Evolutionary conservation across 2,329 filamentous ascomycete species (phyloP).

Genomic region (Ophiostoma tasmaniense): DNA sequence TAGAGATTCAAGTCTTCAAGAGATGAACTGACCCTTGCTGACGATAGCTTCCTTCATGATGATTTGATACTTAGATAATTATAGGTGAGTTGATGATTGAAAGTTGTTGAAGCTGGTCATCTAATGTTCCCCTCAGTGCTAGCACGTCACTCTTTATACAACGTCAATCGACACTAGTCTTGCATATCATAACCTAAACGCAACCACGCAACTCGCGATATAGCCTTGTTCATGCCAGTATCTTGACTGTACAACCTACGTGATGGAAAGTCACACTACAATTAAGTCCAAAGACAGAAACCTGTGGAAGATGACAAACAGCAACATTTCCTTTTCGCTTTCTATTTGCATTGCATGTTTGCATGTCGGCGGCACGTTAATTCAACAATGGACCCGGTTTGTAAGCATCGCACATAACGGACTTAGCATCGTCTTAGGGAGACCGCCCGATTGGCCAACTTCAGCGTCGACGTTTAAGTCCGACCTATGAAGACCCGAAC

Average conservation of each 20-base stretch:
- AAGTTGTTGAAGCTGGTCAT: not conserved
- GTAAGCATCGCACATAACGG: not conserved
- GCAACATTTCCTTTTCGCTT: too few relatives aligned
- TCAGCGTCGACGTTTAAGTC: too few relatives aligned
- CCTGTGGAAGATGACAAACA: too few relatives aligned
- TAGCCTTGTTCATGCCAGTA: not conserved
- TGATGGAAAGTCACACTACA: not conserved
- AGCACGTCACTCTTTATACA: not conserved
- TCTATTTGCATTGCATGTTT: too few relatives aligned
- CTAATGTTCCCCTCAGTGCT: not conserved
- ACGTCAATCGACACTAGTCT: not conserved
- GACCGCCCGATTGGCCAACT: too few relatives aligned
- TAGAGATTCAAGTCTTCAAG: not conserved
- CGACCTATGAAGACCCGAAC: too few relatives aligned
- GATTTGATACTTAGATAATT: too few relatives aligned
- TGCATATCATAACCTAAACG: not conserved
- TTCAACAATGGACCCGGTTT: not conserved
- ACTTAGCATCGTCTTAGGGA: not conserved
- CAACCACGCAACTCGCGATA: not conserved
- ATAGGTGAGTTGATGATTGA: not conserved
- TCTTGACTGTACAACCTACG: not conserved
- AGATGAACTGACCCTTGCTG: slow-evolving; percentile 8
- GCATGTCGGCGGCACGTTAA: too few relatives aligned
- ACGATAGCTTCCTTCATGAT: slow-evolving; percentile 19
- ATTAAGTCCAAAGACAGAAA: too few relatives aligned